Evolutionary conservation across 176 grass and related monocot genomes (phyloP).

Genomic region (Poa annua): DNA sequence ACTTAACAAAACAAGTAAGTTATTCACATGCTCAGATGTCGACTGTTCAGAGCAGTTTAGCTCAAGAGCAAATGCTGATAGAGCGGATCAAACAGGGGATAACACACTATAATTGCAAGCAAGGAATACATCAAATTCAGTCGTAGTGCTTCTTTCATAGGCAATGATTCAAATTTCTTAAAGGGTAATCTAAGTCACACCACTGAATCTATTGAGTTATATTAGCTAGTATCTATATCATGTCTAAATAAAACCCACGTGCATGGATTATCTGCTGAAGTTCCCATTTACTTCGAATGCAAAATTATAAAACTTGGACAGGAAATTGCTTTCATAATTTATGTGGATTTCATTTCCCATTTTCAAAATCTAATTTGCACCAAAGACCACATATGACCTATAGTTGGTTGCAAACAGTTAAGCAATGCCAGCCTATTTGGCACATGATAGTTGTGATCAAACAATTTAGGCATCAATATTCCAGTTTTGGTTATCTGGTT

Average conservation of each 20-base stretch:
- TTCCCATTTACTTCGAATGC: constrained; percentile 12
- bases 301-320: constrained; percentile 22
- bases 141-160: not conserved
- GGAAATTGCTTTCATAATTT: not conserved
- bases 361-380: constrained; percentile 24
- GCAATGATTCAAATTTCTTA: constrained; percentile 4
- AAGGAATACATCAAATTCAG: constrained; percentile 3
- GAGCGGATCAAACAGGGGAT: not conserved
- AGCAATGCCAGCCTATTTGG: constrained; percentile 1
- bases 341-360: not conserved
- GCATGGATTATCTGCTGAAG: constrained; percentile 1
- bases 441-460: constrained; percentile 25
- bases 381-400: not conserved
- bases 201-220: constrained; percentile 7
- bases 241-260: not conserved
- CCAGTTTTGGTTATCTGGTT: not conserved
- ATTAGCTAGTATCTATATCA: constrained; percentile 17
- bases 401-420: constrained; percentile 30
- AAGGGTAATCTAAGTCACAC: constrained; percentile 1
- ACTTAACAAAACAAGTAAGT: not conserved
- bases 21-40: constrained; percentile 20
- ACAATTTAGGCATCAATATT: constrained; percentile 10
- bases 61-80: constrained; percentile 37
- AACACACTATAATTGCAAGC: not conserved
- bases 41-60: constrained; percentile 3